Conservation (phyloP, 257 asterid genomes). For the Pogostemon cablin region DNA sequence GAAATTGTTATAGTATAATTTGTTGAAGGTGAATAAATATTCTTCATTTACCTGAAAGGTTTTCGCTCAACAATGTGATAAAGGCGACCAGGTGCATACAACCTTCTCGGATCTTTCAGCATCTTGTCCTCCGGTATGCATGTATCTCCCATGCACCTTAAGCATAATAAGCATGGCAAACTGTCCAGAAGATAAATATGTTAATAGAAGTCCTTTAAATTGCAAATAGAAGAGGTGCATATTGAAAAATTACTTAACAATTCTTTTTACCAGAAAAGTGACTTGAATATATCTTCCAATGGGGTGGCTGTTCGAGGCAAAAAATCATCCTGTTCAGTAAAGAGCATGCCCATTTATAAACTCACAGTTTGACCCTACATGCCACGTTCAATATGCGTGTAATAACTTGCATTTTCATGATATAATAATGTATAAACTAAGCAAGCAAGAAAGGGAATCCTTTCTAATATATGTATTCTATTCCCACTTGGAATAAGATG, state of each 20-base stretch:
- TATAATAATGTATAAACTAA: neutral
- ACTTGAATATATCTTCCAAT: conserved; percentile 87
- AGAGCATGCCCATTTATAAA: conserved; percentile 6
- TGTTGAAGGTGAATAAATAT: conserved; percentile 6
- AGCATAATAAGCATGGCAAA: conserved; percentile 81
- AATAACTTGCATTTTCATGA: neutral
- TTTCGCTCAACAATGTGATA: conserved; percentile 88
- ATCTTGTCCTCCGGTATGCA: conserved; percentile 75
- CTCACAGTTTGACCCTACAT: neutral
- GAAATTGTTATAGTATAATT: neutral
- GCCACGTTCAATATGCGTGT: neutral
- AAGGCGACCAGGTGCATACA: conserved; percentile 87
- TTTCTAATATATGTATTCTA: neutral
- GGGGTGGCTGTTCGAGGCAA: conserved; percentile 93
- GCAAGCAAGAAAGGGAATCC: conserved; percentile 9
- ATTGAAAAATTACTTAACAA: neutral
- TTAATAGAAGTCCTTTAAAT: neutral
- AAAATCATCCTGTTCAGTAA: conserved; percentile 74
- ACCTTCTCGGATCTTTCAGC: conserved; percentile 82
- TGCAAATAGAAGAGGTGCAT: conserved; percentile 16
- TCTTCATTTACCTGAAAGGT: conserved; percentile 61
- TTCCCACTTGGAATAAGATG: conserved; percentile 4
- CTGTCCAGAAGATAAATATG: conserved; percentile 41
- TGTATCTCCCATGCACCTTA: conserved; percentile 81
- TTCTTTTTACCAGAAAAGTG: conserved; percentile 72